Percentiles rank a stretch among this genome's conserved stretches.
Evolutionary conservation across 345 rosid genomes (phyloP).

Genomic region (Moringa oleifera): DNA sequence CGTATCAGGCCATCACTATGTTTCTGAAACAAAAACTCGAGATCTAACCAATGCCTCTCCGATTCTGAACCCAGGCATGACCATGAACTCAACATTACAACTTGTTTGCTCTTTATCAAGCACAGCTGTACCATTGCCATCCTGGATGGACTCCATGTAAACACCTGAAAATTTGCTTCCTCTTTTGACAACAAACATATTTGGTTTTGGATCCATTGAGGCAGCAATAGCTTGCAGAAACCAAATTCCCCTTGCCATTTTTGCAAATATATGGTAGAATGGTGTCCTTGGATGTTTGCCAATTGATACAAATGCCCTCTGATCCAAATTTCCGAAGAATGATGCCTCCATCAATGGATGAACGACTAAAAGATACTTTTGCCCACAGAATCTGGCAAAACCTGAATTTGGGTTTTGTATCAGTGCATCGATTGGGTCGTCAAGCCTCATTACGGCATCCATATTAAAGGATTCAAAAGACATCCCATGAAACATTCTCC

Average conservation of each 20-base stretch:
- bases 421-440: constrained; percentile 41
- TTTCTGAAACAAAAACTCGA: constrained; percentile 44
- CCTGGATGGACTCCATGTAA: constrained; percentile 41
- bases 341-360: constrained; percentile 55
- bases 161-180: constrained; percentile 43
- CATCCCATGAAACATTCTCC: constrained; percentile 48
- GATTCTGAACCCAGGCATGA: constrained; percentile 59
- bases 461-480: constrained; percentile 29
- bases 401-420: constrained; percentile 39
- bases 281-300: constrained; percentile 60
- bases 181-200: constrained; percentile 37
- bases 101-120: constrained; percentile 13
- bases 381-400: constrained; percentile 42
- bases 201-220: constrained; percentile 40
- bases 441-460: constrained; percentile 32
- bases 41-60: constrained; percentile 36
- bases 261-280: constrained; percentile 49
- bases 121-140: constrained; percentile 1
- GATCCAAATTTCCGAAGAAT: constrained; percentile 60
- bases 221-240: constrained; percentile 40
- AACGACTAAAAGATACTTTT: constrained; percentile 54
- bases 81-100: constrained; percentile 43
- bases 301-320: constrained; percentile 38
- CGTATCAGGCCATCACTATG: neutral
- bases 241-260: constrained; percentile 66